A percentile compares a stretch with the other conserved stretches of the same genome.
Evolutionary conservation across 192 early-diverging fungal genomes (phyloP).

Genomic region (Coemansia aciculifera): DNA sequence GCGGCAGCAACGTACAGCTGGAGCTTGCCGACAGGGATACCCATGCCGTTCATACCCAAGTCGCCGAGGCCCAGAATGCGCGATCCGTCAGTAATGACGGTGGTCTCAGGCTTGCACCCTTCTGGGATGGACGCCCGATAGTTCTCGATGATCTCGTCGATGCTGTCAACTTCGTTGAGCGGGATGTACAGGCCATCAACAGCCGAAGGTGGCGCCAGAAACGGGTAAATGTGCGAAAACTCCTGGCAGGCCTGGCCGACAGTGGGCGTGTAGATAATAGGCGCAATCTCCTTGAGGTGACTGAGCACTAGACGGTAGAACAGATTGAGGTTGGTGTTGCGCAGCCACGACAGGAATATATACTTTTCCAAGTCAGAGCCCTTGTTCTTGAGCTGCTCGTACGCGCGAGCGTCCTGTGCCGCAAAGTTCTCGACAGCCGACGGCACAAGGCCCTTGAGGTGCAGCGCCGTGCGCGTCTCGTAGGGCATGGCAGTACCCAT

Average conservation of each 20-base stretch:
- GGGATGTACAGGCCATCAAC: constrained; percentile 83
- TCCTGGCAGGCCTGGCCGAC: constrained; percentile 77
- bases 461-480: constrained; percentile 60
- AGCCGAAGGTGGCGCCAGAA: constrained; percentile 65
- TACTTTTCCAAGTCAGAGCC: constrained; percentile 74
- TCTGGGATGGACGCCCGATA: constrained; percentile 66
- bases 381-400: constrained; percentile 67
- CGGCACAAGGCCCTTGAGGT: constrained; percentile 69
- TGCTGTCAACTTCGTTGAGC: constrained; percentile 62
- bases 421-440: constrained; percentile 69
- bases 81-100: constrained; percentile 92
- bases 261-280: constrained; percentile 76
- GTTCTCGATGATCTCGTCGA: constrained; percentile 70
- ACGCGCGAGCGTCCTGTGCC: constrained; percentile 69
- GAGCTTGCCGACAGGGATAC: constrained; percentile 91
- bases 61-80: constrained; percentile 93
- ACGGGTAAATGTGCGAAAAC: constrained; percentile 82
- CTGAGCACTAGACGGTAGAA: constrained; percentile 77
- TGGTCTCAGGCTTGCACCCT: constrained; percentile 67
- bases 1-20: constrained; percentile 82
- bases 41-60: constrained; percentile 89
- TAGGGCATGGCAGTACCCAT: constrained; percentile 40
- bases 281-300: constrained; percentile 70
- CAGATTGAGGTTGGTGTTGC: constrained; percentile 69
- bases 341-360: constrained; percentile 73